phyloP scores from a whole-genome alignment of 345 rosid genomes.

The Eucalyptus leucophloia region DNA sequence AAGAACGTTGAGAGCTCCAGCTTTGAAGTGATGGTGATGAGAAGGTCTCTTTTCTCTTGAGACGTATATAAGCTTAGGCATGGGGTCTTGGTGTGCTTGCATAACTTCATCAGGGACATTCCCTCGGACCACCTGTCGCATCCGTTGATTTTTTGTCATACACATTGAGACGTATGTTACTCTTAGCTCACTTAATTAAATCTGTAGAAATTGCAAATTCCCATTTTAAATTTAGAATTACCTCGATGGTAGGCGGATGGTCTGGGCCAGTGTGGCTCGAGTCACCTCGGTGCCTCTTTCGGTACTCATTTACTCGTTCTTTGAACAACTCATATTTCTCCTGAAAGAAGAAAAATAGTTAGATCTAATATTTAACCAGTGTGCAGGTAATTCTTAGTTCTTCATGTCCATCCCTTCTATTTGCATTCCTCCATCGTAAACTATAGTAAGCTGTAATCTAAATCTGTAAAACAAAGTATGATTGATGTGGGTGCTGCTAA shows the following conservation, averaged over 20 bases:
- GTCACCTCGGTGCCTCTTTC: neutral
- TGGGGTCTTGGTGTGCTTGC: neutral
- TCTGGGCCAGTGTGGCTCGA: neutral
- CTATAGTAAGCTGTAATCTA: neutral
- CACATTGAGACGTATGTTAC: neutral
- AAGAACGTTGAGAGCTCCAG: conserved; percentile 42
- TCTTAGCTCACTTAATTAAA: neutral
- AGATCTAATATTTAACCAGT: neutral
- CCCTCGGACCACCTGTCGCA: neutral
- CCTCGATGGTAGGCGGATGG: conserved; percentile 14
- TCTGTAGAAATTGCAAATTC: neutral
- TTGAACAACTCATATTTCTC: conserved; percentile 8
- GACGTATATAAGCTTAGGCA: conserved; percentile 27
- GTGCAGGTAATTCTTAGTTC: neutral
- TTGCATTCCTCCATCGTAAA: neutral
- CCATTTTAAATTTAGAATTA: neutral
- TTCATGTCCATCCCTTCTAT: neutral
- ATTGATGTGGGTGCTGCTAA: no score
- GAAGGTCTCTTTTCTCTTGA: conserved; percentile 34
- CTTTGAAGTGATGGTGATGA: conserved; percentile 31
- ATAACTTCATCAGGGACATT: neutral
- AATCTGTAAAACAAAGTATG: neutral
- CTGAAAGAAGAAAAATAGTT: neutral
- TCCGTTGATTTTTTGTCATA: neutral
- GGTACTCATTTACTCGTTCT: neutral